Percentiles rank a stretch among this genome's conserved stretches.
These are phyloP conservation scores for Allomyces macrogynus DNA, from an alignment of 192 early-diverging fungal species.

Conservation along the genomic window DNA sequence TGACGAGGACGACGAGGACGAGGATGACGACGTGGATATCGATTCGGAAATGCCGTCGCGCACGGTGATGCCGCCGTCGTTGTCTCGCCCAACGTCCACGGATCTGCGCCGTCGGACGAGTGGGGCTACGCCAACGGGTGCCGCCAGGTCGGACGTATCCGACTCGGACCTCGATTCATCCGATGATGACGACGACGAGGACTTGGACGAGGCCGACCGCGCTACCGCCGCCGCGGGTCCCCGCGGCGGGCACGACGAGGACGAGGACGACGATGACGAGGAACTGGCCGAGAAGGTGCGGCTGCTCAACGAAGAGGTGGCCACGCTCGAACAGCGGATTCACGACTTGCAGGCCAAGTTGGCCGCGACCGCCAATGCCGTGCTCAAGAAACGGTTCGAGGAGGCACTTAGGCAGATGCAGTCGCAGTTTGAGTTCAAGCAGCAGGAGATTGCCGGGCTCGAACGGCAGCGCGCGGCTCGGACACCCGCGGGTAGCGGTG, in stretches of 20 bases:
- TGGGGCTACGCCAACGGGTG: too few species aligned
- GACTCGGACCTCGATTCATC: slow-evolving; percentile 5
- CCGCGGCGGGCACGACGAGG: slow-evolving; percentile 16
- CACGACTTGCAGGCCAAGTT: slow-evolving; percentile 30
- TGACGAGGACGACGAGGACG: not conserved
- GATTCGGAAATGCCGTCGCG: too few species aligned
- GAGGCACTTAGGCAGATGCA: slow-evolving; percentile 32
- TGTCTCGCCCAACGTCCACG: too few species aligned
- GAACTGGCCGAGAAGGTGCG: slow-evolving; percentile 14
- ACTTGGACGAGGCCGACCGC: slow-evolving; percentile 15
- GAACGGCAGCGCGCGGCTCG: not conserved
- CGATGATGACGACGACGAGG: slow-evolving; percentile 20
- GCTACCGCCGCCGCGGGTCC: slow-evolving; percentile 21
- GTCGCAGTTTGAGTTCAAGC: slow-evolving; percentile 36
- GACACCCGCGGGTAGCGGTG: too few species aligned
- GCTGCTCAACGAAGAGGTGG: slow-evolving; percentile 37
- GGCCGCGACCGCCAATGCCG: slow-evolving; percentile 39
- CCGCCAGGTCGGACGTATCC: too few species aligned
- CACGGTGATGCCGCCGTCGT: too few species aligned
- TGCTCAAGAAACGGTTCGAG: slow-evolving; percentile 56
- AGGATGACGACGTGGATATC: too few species aligned
- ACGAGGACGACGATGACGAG: slow-evolving; percentile 12
- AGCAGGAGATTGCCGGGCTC: slow-evolving; percentile 29
- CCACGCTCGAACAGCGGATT: slow-evolving; percentile 33
- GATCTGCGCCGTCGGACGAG: too few species aligned